Conservation (phyloP, 2,329 filamentous ascomycete species). For the Fusarium tuaranense region DNA sequence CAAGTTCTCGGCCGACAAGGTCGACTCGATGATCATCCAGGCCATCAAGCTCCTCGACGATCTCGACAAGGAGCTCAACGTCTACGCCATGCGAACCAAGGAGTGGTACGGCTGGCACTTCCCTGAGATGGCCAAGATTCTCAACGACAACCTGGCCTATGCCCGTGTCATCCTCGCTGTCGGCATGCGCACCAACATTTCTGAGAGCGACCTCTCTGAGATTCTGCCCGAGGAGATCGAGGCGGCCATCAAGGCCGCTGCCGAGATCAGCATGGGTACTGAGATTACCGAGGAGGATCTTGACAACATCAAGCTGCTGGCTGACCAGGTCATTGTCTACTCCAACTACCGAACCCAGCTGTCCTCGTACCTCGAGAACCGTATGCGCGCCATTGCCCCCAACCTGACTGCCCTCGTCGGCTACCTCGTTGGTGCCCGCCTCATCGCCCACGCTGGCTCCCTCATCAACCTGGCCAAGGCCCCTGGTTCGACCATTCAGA, state of each 20-base stretch:
- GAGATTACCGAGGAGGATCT: conserved; percentile 95
- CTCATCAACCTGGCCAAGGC: conserved; percentile 95
- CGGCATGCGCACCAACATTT: conserved; percentile 87
- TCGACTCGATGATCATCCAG: conserved; percentile 99
- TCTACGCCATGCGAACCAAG: conserved; percentile 98
- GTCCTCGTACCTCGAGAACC: conserved; percentile 87
- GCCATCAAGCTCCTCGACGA: conserved; percentile 95
- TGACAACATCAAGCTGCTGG: conserved; percentile 90
- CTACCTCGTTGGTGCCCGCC: conserved; percentile 90
- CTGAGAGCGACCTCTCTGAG: conserved; percentile 83
- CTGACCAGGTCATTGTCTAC: conserved; percentile 92
- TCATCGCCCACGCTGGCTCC: conserved; percentile 95
- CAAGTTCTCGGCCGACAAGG: conserved; percentile 98
- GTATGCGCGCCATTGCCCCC: conserved; percentile 97
- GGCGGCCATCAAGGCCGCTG: conserved; percentile 88
- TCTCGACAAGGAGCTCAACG: conserved; percentile 98
- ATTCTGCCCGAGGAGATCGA: conserved; percentile 97
- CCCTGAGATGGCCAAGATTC: conserved; percentile 95
- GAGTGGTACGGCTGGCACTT: conserved; percentile 99
- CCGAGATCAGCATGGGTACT: conserved; percentile 98
- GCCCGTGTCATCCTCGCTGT: conserved; percentile 88
- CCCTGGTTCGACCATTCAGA: conserved; percentile 95
- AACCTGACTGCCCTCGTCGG: conserved; percentile 95
- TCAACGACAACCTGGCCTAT: conserved; percentile 97
- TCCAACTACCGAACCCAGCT: conserved; percentile 91